Base-by-base conservation (phyloP, 2,329 filamentous ascomycete genomes). In the Cercospora berteroae region DNA sequence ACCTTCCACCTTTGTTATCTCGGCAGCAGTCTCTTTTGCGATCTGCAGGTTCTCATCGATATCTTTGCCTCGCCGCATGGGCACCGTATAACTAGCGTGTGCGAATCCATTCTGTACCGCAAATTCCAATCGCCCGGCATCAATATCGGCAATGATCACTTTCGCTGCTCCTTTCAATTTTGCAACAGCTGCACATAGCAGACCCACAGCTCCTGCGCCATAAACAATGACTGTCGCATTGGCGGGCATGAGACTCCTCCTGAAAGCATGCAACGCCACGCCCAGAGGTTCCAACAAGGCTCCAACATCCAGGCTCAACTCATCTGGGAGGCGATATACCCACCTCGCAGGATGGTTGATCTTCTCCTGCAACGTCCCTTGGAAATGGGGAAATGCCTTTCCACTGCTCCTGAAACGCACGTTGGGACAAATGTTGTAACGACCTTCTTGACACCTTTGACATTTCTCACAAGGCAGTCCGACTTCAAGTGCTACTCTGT, bases 401-500 rank as follows among this genome's bases (percentile, higher is more conserved):
- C 87, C 87, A 63, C 84, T 86, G 72, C 83, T 86, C 67, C 86
- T 77, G 74, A 89, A 89, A 48, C 80, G 81, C 81, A 89, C 83
- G 8, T 79, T 79, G 25, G 83, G 83, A 79, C 87, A 89, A 70
- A 89, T 86, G 72, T 89, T 89, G 76, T 89, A 89, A 60, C 87
- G 79, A 61, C 85, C 86, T 65, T 83, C 81, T 52, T 80, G 78
- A 74, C 87, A 89, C 61, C 85, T 79, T 23, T 81, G 77, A 74
- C 87, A 89, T 48, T 78, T 75, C 44, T 91, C 88, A 82, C 94
- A 98, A 0, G 93, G 92, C 62, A 92, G 86, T 60, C 94, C 94
- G 13, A 96, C 94, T 84, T 98, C 94, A 50, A 98, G 83, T n/a
- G 94, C 93, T 20, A 97, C 90, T 74, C 91, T 89, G 81, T 97